These are phyloP conservation scores for Phaeolepiota aurea DNA, from an alignment of 768 basidiomycete genomes.

Conservation along the genomic window DNA sequence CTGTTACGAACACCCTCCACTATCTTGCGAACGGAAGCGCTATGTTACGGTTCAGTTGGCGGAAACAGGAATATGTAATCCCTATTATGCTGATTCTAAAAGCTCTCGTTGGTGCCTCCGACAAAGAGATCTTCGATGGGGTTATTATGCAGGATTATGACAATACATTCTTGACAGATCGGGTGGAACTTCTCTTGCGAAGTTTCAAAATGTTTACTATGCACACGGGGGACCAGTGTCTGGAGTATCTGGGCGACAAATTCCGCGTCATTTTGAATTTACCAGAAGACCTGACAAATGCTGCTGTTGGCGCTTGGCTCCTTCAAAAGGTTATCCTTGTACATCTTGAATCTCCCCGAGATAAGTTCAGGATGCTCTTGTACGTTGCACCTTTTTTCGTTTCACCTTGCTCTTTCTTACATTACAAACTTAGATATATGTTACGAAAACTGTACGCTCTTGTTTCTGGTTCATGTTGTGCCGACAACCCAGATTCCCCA, in stretches of 20 bases:
- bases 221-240: constrained; percentile 81
- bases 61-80: constrained; percentile 97
- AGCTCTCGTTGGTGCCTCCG: constrained; percentile 83
- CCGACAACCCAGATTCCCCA: constrained; percentile 97
- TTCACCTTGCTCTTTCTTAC: constrained; percentile 2
- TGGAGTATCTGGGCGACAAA: constrained; percentile 94
- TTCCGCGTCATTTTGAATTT: constrained; percentile 86
- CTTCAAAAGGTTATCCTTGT: constrained; percentile 84
- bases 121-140: constrained; percentile 95
- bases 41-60: constrained; percentile 94
- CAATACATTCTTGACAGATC: constrained; percentile 95
- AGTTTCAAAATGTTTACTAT: constrained; percentile 93
- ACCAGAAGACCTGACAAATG: constrained; percentile 91
- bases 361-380: constrained; percentile 94
- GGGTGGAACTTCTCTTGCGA: constrained; percentile 87
- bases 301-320: constrained; percentile 72
- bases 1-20: constrained; percentile 92
- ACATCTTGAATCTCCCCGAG: constrained; percentile 77
- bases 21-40: constrained; percentile 95
- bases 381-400: constrained; percentile 29
- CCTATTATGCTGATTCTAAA: constrained; percentile 96
- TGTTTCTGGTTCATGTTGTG: constrained; percentile 82
- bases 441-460: constrained; percentile 88
- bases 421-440: constrained; percentile 67
- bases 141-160: constrained; percentile 95